phyloP scores from a whole-genome alignment of 1,139 yeast genomes.

The Diutina pseudorugosa region DNA sequence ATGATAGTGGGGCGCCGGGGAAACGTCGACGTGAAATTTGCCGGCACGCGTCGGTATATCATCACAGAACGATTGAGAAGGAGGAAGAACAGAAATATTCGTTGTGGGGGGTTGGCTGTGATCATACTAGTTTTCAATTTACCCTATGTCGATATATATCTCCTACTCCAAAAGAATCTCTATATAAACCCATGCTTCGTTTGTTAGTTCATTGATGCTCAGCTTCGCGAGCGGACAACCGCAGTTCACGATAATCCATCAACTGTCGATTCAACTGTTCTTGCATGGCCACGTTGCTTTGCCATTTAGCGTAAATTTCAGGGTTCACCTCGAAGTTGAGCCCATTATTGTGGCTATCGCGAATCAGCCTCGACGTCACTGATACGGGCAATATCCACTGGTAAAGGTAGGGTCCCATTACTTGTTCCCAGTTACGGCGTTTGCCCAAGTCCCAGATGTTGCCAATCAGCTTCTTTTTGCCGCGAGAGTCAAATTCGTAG shows the following conservation, averaged over 20 bases:
- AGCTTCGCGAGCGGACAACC: neutral
- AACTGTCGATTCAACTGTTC: constrained; percentile 36
- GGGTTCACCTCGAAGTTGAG: constrained; percentile 38
- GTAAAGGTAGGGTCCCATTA: constrained; percentile 56
- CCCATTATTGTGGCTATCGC: constrained; percentile 31
- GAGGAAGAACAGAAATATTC: no score
- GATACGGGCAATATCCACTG: constrained; percentile 67
- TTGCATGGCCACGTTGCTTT: constrained; percentile 33
- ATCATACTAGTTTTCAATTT: no score
- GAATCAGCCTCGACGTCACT: constrained; percentile 13
- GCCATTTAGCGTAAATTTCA: constrained; percentile 26
- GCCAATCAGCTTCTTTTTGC: constrained; percentile 25
- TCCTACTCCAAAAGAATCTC: no score
- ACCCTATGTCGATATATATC: no score
- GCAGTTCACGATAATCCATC: constrained; percentile 7
- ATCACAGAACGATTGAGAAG: neutral
- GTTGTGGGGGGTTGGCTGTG: no score
- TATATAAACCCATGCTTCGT: neutral
- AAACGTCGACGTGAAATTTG: neutral
- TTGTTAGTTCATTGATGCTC: neutral
- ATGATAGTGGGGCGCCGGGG: neutral
- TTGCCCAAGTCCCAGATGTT: constrained; percentile 72
- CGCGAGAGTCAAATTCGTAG: constrained; percentile 24
- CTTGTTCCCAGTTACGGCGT: constrained; percentile 44
- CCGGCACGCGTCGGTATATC: neutral